These are phyloP conservation scores for Calonectria pauciramosa DNA, from an alignment of 2,329 filamentous ascomycete species.

Conservation along the genomic window DNA sequence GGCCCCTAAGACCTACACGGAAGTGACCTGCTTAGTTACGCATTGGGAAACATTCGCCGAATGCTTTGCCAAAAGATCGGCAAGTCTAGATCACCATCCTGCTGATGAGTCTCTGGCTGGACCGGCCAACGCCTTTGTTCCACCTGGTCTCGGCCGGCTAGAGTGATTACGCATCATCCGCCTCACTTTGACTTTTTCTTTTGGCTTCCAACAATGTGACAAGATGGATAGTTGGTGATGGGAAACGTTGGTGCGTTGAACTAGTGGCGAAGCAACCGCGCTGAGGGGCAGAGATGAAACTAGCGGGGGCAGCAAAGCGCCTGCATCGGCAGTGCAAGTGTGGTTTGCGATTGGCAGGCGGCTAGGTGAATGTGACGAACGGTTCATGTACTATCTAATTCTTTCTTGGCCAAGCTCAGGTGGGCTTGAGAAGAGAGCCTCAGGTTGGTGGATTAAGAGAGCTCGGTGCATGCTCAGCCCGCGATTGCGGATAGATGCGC, in stretches of 20 bases:
- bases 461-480: neutral
- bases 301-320: neutral
- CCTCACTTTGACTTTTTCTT: neutral
- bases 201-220: neutral
- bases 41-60: neutral
- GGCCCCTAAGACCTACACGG: neutral
- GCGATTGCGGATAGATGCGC: neutral
- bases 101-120: neutral
- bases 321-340: neutral
- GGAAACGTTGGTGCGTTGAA: neutral
- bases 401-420: neutral
- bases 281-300: neutral
- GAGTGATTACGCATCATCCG: neutral
- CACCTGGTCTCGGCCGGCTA: neutral
- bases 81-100: neutral
- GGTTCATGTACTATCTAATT: neutral
- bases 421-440: neutral
- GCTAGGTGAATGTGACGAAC: neutral
- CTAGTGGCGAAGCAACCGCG: neutral
- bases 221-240: neutral
- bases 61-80: neutral
- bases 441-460: neutral
- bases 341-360: neutral
- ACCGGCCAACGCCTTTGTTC: neutral
- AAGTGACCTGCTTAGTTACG: neutral